These are phyloP conservation scores for Microcos paniculata DNA, from an alignment of 345 rosid genomes.

Conservation along the genomic window DNA sequence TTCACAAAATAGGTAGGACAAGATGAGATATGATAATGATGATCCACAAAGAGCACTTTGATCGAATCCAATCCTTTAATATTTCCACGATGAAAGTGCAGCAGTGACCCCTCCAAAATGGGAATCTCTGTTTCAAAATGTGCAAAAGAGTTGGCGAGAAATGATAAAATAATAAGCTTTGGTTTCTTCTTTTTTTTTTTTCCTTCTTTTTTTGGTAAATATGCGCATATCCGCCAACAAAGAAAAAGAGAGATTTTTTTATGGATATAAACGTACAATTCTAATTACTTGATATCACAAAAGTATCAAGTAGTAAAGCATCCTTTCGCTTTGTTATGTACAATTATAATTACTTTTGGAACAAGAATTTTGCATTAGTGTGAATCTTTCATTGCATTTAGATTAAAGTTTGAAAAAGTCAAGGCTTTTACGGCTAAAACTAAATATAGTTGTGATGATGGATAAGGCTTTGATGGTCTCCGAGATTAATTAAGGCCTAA, in stretches of 20 bases:
- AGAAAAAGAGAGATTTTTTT: background rate
- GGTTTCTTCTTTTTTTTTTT: too few species aligned
- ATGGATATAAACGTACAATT: background rate
- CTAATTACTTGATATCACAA: background rate
- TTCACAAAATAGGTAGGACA: background rate
- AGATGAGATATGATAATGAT: background rate
- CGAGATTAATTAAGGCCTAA: background rate
- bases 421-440: background rate
- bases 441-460: background rate
- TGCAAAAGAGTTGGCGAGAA: background rate
- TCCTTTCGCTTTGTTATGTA: background rate
- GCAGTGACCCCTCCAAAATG: background rate
- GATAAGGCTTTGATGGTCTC: background rate
- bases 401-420: background rate
- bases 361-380: background rate
- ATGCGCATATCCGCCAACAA: too few species aligned
- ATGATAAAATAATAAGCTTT: background rate
- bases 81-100: background rate
- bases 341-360: background rate
- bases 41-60: background rate
- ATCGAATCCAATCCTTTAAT: background rate
- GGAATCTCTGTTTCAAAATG: background rate
- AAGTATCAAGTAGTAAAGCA: background rate
- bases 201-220: too few species aligned
- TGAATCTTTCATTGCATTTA: background rate